These are phyloP conservation scores for Filobasidium wieringae DNA, from an alignment of 768 basidiomycete genomes.

Conservation along the genomic window DNA sequence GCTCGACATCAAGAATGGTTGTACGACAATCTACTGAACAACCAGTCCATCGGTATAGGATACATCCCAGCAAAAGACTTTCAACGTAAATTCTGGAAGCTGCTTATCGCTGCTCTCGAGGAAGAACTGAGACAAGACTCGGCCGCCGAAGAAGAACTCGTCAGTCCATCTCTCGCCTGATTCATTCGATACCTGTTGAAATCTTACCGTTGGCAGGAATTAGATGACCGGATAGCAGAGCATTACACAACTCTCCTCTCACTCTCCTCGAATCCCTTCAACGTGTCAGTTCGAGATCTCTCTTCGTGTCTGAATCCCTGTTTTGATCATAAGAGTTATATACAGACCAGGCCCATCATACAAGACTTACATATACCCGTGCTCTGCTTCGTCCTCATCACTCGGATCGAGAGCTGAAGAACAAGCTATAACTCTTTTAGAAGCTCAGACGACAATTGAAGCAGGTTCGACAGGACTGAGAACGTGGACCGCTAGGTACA, in stretches of 20 bases:
- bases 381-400: not conserved
- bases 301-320: not conserved
- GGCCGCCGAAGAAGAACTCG: slow-evolving; percentile 9
- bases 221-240: slow-evolving; percentile 31
- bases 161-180: not conserved
- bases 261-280: not conserved
- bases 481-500: slow-evolving; percentile 29
- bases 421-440: slow-evolving; percentile 27
- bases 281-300: not conserved
- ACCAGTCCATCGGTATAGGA: not conserved
- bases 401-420: not conserved
- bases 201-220: slow-evolving; percentile 16
- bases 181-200: not conserved
- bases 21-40: not conserved
- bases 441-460: slow-evolving; percentile 34
- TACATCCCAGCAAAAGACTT: slow-evolving; percentile 11
- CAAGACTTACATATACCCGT: slow-evolving; percentile 32
- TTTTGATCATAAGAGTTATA: not conserved
- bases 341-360: slow-evolving; percentile 25
- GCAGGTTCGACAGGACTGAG: slow-evolving; percentile 36
- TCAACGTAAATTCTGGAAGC: slow-evolving; percentile 11
- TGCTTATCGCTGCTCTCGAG: slow-evolving; percentile 3
- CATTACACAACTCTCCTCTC: slow-evolving; percentile 22
- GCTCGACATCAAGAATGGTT: slow-evolving; percentile 6
- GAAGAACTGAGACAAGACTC: not conserved